These are phyloP conservation scores for Coemansia sp. DNA, from an alignment of 192 early-diverging fungal genomes.

Conservation along the genomic window DNA sequence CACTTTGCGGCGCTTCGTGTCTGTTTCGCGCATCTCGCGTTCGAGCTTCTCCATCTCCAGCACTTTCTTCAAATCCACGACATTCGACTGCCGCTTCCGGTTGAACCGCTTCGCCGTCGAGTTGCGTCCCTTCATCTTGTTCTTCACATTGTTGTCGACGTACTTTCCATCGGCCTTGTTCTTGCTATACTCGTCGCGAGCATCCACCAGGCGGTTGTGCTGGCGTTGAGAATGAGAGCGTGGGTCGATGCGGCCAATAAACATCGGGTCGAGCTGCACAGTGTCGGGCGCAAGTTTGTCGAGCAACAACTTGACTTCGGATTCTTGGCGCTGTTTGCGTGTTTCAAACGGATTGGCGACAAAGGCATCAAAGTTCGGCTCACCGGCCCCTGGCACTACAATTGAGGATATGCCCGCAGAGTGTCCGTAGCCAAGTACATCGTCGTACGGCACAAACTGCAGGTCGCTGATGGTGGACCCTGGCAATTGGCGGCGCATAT, in stretches of 20 bases:
- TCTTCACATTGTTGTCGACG: slow-evolving; percentile 36
- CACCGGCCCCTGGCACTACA: slow-evolving; percentile 90
- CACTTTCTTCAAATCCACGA: slow-evolving; percentile 68
- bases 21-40: slow-evolving; percentile 19
- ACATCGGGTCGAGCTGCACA: slow-evolving; percentile 79
- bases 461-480: slow-evolving; percentile 57
- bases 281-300: slow-evolving; percentile 95
- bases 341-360: slow-evolving; percentile 94
- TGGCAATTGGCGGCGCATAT: slow-evolving; percentile 78
- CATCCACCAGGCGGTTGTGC: slow-evolving; percentile 12
- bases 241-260: slow-evolving; percentile 78
- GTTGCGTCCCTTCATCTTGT: slow-evolving; percentile 51
- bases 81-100: slow-evolving; percentile 77
- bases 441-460: slow-evolving; percentile 92
- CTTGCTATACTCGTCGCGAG: slow-evolving; percentile 16
- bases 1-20: slow-evolving; percentile 17
- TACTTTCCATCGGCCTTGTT: slow-evolving; percentile 33
- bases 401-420: slow-evolving; percentile 72
- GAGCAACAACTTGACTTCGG: slow-evolving; percentile 82
- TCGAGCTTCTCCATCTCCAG: slow-evolving; percentile 37
- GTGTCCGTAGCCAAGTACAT: slow-evolving; percentile 88
- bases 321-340: slow-evolving; percentile 79
- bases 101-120: slow-evolving; percentile 74
- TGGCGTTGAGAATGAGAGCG: slow-evolving; percentile 40
- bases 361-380: slow-evolving; percentile 94